These are phyloP conservation scores for Pseudopyrenochaeta lycopersici DNA, from an alignment of 2,329 filamentous ascomycete genomes.

Conservation along the genomic window DNA sequence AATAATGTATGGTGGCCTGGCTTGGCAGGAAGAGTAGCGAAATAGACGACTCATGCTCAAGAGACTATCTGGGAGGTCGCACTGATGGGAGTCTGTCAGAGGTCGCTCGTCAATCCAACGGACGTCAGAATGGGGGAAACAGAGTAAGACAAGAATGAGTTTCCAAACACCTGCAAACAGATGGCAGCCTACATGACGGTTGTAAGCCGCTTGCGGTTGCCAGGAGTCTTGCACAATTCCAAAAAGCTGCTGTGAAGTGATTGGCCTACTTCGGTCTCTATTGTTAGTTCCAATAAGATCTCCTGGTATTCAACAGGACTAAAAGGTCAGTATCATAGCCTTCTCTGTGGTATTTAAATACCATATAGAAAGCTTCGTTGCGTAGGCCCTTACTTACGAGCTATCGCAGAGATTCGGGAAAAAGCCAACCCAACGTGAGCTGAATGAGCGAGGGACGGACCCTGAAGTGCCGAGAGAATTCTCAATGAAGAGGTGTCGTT, in stretches of 20 bases:
- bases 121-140: constrained; percentile 46
- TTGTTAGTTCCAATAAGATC: constrained; percentile 4
- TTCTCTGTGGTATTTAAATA: constrained; percentile 62
- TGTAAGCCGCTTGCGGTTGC: constrained; percentile 23
- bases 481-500: constrained; percentile 59
- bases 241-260: no score
- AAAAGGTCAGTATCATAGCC: constrained; percentile 45
- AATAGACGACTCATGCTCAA: constrained; percentile 46
- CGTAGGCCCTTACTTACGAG: constrained; percentile 61
- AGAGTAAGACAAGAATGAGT: constrained; percentile 43
- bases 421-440: constrained; percentile 48
- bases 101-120: constrained; percentile 47
- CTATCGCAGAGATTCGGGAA: constrained; percentile 68
- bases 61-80: constrained; percentile 49
- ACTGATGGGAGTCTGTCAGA: constrained; percentile 50
- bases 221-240: constrained; percentile 23
- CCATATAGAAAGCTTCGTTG: constrained; percentile 61
- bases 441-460: constrained; percentile 53
- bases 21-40: constrained; percentile 50
- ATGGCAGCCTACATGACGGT: constrained; percentile 21
- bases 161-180: constrained; percentile 20
- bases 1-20: constrained; percentile 55
- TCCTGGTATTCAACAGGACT: constrained; percentile 6
- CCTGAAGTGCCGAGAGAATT: constrained; percentile 64
- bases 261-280: constrained; percentile 14